Evolutionary conservation across 257 asterid species (phyloP), one percentile per base, ranked within the genome.

Genomic region (Salvia rosmarinus): DNA sequence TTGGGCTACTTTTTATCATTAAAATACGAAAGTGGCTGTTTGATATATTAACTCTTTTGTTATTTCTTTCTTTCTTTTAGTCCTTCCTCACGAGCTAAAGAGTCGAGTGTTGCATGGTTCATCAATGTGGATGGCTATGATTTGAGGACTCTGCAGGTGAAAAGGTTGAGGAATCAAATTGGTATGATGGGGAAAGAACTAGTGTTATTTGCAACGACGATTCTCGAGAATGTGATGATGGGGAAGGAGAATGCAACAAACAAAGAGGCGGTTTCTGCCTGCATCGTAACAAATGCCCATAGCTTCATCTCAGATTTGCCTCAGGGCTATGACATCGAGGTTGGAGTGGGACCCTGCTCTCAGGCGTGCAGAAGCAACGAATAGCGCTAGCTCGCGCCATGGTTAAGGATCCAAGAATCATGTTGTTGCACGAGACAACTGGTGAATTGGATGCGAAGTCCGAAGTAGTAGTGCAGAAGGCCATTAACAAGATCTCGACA

Each of bases 121-220:
- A 77, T 88, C 50, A 78, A 75, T 12, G 69, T 90, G 84, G 97
- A 90, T 80, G 92, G 95, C 11, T 79, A 85, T 73, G 95, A 90
- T 80, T 44, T 90, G 58, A 84, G 92, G 81, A 82, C 88, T 13
- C 59, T 90, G 77, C 95, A 88, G 85, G 90, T 88, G 68, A 89
- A 88, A 63, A 87, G 97, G 97, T 85, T 90, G n/a, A 83, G 96
- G 57, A 82, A 81, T 74, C 96, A 88, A 77, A 85, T 90, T 77
- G 96, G 97, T 4, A 88, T 90, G 95, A 96, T 90, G 20, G 97
- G 97, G 28, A 96, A 90, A 79, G 97, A 90, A 51, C 97, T 96
- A 1, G 90, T 83, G 67, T 85, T 90, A 2, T 88, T 90, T 77
- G 87, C 94, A 20, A 80, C 92, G 16, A 78, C 90, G 20, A 90